A percentile compares a stretch with the other conserved stretches of the same genome.
Evolutionary conservation across 1,284 basidiomycete species (phyloP).

Genomic region (Papiliotrema terrestris): DNA sequence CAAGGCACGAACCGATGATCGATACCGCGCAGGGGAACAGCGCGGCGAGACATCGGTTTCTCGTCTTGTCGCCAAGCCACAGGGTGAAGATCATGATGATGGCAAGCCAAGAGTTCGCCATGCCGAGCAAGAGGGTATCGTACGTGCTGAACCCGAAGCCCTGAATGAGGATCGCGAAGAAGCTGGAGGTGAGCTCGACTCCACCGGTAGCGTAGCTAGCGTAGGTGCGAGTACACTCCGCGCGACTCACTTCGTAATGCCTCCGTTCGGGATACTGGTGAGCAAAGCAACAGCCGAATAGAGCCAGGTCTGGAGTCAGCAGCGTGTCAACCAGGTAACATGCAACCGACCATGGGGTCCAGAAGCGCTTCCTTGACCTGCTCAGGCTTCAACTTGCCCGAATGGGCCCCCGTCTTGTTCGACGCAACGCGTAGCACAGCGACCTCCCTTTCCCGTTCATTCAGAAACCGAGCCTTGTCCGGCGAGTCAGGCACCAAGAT

Average conservation of each 20-base stretch:
- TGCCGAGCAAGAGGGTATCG: slow-evolving; percentile 13
- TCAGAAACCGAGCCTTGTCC: neutral
- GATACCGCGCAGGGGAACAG: slow-evolving; percentile 8
- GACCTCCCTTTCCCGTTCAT: no score
- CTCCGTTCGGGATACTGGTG: no score
- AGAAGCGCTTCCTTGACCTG: no score
- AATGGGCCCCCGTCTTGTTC: neutral
- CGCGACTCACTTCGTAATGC: no score
- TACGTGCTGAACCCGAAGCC: slow-evolving; percentile 14
- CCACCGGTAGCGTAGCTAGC: slow-evolving; percentile 1
- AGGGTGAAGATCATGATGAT: slow-evolving; percentile 11
- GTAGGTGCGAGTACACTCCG: no score
- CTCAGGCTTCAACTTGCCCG: no score
- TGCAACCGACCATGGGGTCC: no score
- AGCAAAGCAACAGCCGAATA: no score
- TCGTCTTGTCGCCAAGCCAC: slow-evolving; percentile 12
- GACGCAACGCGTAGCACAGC: no score
- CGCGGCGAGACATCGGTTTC: slow-evolving; percentile 8
- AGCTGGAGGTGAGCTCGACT: slow-evolving; percentile 4
- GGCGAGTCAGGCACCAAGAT: slow-evolving; percentile 4
- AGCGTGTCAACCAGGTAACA: no score
- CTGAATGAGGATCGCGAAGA: slow-evolving; percentile 20
- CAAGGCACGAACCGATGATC: slow-evolving; percentile 12
- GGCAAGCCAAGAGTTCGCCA: slow-evolving; percentile 13
- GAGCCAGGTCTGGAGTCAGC: no score